These are phyloP conservation scores for Xylaria curta DNA, from an alignment of 495 filamentous ascomycete species.

Conservation along the genomic window DNA sequence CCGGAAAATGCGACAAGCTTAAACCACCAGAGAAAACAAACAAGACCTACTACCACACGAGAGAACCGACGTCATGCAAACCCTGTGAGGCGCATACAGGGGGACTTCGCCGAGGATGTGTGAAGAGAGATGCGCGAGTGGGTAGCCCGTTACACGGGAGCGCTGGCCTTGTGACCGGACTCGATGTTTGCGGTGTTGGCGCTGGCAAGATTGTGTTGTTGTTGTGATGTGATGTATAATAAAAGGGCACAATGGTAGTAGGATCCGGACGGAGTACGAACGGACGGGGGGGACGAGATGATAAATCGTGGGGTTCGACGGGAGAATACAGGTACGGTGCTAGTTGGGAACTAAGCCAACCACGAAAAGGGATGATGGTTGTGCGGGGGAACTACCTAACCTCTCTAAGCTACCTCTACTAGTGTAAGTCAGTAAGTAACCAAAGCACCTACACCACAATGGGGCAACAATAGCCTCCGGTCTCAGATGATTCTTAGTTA, in stretches of 20 bases:
- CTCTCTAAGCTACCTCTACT: too few species aligned
- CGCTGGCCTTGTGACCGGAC: background rate
- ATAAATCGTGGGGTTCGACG: constrained; percentile 10
- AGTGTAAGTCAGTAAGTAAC: too few species aligned
- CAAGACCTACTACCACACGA: constrained; percentile 3
- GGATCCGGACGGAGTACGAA: background rate
- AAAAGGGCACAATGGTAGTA: background rate
- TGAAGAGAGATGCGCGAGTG: background rate
- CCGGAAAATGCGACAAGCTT: background rate
- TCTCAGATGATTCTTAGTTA: too few species aligned
- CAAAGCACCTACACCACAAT: too few species aligned
- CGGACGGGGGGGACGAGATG: constrained; percentile 9
- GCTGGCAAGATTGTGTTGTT: background rate
- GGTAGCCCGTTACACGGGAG: background rate
- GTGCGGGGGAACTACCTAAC: background rate
- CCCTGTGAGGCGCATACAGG: constrained; percentile 2
- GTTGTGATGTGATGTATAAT: background rate
- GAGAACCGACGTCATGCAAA: constrained; percentile 25
- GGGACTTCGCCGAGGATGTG: background rate
- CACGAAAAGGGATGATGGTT: background rate
- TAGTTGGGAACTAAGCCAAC: background rate
- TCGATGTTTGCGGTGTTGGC: background rate
- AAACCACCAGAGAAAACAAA: background rate
- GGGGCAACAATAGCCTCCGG: too few species aligned
- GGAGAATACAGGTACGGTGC: too few species aligned